A percentile compares a stretch with the other conserved stretches of the same genome.
Evolutionary conservation across 805 yeast species (phyloP).

Genomic region (Grigorovia transvaalensis): DNA sequence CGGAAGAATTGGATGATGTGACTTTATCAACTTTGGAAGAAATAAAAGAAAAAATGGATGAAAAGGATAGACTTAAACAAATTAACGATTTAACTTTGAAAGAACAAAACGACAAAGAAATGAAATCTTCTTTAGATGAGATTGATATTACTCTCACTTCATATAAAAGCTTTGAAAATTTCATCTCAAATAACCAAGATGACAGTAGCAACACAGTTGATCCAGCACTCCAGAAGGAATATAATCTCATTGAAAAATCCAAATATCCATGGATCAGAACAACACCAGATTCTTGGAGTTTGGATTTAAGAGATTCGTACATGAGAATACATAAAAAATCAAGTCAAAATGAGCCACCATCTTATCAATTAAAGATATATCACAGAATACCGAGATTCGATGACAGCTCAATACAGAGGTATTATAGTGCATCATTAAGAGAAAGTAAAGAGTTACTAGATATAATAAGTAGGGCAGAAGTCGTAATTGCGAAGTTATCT

Average conservation of each 20-base stretch:
- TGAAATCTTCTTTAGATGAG: not conserved
- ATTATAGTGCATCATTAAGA: constrained; percentile 2
- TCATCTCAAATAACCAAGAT: constrained; percentile 4
- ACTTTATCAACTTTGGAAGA: constrained; percentile 27
- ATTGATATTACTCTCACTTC: constrained; percentile 30
- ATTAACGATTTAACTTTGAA: constrained; percentile 7
- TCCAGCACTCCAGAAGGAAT: constrained; percentile 7
- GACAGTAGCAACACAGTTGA: not conserved
- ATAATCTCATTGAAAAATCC: constrained; percentile 16
- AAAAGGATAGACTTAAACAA: not conserved
- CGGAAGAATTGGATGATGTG: constrained; percentile 21
- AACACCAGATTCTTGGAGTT: constrained; percentile 25
- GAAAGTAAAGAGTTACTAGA: constrained; percentile 6
- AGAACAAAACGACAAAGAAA: constrained; percentile 4
- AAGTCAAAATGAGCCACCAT: constrained; percentile 1
- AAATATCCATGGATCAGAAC: constrained; percentile 30
- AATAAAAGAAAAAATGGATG: constrained; percentile 14
- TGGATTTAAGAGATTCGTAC: constrained; percentile 17
- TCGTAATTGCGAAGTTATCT: constrained; percentile 11
- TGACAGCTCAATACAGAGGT: not conserved
- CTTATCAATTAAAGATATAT: constrained; percentile 8
- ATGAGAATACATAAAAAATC: constrained; percentile 21
- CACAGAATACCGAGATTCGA: constrained; percentile 10
- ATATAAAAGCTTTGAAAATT: constrained; percentile 32
- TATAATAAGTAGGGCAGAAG: constrained; percentile 17